These are phyloP conservation scores for Cicer pinnatifidum DNA, from an alignment of 306 rosid genomes.

Conservation along the genomic window DNA sequence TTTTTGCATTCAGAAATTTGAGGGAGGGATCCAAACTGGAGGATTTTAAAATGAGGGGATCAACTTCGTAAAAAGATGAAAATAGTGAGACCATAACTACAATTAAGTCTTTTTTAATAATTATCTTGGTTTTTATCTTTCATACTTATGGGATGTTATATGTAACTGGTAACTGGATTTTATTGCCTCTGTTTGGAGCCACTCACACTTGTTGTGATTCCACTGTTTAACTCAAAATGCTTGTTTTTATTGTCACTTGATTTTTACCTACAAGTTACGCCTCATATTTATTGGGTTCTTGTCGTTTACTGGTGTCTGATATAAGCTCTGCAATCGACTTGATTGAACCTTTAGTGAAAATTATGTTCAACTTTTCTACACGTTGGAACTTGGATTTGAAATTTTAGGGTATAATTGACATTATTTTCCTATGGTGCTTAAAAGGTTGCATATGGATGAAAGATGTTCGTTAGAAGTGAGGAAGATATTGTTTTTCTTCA, in stretches of 20 bases:
- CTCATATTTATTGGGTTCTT: not conserved
- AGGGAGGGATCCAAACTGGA: too few species aligned
- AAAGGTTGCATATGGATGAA: conserved; percentile 47
- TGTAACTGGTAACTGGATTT: conserved; percentile 7
- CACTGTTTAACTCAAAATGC: not conserved
- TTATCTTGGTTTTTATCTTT: conserved; percentile 5
- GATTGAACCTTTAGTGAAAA: conserved; percentile 26
- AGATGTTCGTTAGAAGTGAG: conserved; percentile 40
- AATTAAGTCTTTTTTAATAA: too few species aligned
- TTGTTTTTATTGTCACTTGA: conserved; percentile 20
- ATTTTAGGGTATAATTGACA: conserved; percentile 38
- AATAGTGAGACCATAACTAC: too few species aligned
- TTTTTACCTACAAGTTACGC: conserved; percentile 16
- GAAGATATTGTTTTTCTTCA: conserved; percentile 41
- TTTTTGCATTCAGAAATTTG: too few species aligned
- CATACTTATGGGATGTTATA: not conserved
- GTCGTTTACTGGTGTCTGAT: conserved; percentile 11
- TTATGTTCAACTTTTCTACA: conserved; percentile 35
- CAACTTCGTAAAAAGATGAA: too few species aligned
- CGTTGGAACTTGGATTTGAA: conserved; percentile 29
- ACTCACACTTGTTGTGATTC: not conserved
- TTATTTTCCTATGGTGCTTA: conserved; percentile 29
- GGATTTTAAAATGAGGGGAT: too few species aligned
- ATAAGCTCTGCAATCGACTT: not conserved
- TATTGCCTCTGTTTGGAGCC: not conserved